Evolutionary conservation across 2,329 filamentous ascomycete genomes (phyloP).

Genomic region (Chaetomium globosum): DNA sequence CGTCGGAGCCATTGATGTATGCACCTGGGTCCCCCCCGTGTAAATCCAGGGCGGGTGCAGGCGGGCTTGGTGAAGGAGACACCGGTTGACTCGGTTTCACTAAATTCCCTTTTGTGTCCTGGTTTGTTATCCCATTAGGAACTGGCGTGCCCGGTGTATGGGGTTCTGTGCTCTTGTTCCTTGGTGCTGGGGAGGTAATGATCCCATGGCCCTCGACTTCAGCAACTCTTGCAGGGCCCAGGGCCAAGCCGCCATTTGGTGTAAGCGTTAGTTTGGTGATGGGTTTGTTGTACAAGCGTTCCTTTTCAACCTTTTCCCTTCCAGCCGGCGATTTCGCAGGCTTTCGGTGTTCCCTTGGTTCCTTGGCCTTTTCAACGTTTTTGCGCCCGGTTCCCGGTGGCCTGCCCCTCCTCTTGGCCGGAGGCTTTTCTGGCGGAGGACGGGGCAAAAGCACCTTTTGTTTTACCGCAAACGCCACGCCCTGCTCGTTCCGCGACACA

Average conservation of each 20-base stretch:
- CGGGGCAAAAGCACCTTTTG: conserved; percentile 23
- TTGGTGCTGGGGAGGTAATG: neutral
- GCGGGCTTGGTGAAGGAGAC: neutral
- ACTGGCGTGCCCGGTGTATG: neutral
- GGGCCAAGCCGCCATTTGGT: neutral
- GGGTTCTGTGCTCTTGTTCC: neutral
- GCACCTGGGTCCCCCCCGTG: conserved; percentile 10
- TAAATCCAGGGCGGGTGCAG: neutral
- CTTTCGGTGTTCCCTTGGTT: neutral
- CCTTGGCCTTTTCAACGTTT: neutral
- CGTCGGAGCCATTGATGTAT: conserved; percentile 24
- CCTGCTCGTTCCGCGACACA: neutral
- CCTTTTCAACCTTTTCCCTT: neutral
- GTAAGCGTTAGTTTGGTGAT: neutral
- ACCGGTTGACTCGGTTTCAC: neutral
- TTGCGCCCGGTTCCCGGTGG: neutral
- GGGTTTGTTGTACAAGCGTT: neutral
- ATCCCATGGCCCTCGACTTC: neutral
- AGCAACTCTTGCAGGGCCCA: no score
- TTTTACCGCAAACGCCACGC: neutral
- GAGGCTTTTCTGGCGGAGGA: conserved; percentile 1
- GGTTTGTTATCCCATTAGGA: neutral
- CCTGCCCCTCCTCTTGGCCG: conserved; percentile 1
- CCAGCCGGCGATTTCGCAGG: neutral
- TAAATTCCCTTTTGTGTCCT: neutral